Evolutionary conservation across 1,284 basidiomycete species (phyloP).

Genomic region (Violaceomyces palustris): DNA sequence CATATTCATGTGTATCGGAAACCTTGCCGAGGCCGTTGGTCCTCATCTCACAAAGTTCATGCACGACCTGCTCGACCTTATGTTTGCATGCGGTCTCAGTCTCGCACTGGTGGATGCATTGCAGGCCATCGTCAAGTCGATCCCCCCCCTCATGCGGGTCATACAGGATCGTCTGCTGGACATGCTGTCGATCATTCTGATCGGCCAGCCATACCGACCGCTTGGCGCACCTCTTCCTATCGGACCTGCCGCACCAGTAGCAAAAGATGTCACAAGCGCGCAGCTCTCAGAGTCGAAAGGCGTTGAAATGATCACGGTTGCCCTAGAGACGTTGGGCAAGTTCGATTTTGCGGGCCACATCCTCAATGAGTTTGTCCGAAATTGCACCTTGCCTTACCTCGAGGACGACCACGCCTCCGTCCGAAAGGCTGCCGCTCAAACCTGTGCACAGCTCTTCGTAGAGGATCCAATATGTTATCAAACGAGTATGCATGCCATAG

Average conservation of each 20-base stretch:
- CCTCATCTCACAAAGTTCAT: conserved; percentile 91
- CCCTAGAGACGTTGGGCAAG: conserved; percentile 77
- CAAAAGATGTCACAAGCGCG: conserved; percentile 19
- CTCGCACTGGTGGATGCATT: conserved; percentile 83
- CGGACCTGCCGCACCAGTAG: conserved; percentile 9
- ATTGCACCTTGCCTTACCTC: conserved; percentile 84
- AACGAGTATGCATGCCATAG: conserved; percentile 91
- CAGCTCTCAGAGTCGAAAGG: conserved; percentile 59
- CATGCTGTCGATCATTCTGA: conserved; percentile 46
- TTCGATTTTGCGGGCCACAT: conserved; percentile 88
- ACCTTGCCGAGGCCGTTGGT: conserved; percentile 91
- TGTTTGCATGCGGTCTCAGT: conserved; percentile 91
- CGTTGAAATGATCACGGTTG: conserved; percentile 71
- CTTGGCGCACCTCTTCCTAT: conserved; percentile 40
- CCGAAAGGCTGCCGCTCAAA: conserved; percentile 81
- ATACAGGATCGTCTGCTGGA: conserved; percentile 69
- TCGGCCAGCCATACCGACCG: conserved; percentile 46
- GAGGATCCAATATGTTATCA: conserved; percentile 95
- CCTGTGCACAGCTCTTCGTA: conserved; percentile 82
- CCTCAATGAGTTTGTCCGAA: conserved; percentile 92
- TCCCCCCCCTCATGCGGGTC: conserved; percentile 82
- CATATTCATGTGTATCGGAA: conserved; percentile 95
- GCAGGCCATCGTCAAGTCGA: conserved; percentile 77
- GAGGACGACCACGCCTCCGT: conserved; percentile 89
- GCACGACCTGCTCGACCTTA: conserved; percentile 92